Base-by-base conservation (phyloP, 805 yeast species). In the Cephaloascus fragrans region DNA sequence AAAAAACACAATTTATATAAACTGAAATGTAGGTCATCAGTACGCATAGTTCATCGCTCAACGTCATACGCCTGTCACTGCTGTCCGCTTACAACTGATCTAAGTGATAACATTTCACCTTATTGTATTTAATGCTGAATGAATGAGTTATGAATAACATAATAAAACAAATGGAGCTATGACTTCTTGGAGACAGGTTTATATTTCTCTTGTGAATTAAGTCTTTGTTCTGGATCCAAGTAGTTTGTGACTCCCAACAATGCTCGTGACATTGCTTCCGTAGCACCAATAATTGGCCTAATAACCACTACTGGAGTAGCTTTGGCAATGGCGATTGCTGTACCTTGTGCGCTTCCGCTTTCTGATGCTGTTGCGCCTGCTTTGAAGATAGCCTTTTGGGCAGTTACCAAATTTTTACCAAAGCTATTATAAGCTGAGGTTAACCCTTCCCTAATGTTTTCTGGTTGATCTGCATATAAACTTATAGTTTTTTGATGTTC, bases 231-330 rank as follows among this genome's bases (percentile, higher is more conserved):
- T 2, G 88, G 81, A 53, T 86, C 90, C 26, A 89, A 60, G 44
- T 81, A 83, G 53, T 87, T 88, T 32, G 87, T 78, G 5, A 89
- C 69, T 1, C 97, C 97, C 62, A 86, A 71, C 37, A 89, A 64
- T 1, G 95, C 73, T 50, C 79, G 83, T 4, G 90, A 81, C 4
- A 89, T 69, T 0, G 95, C 95, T 54, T 87, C 96, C 0, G 96
- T 83, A 0, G 95, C 87, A 2, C 97, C 97, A 48, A 89, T 87
- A 44, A 87, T 71, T 2, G 97, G 96, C 34, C 96, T 58, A 2
- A 89, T 69, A 14, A 89, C 57, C 16, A 86, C 80, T 14, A 86
- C 75, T 0, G 97, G 97, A 1, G 95, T 77, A 0, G 83, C 86
- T 45, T 73, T 75, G 12, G 84, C 80, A 12, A 87, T 66, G 1